A percentile compares a stretch with the other conserved stretches of the same genome.
These are phyloP conservation scores for Leucocoprinus leucothites DNA, from an alignment of 768 basidiomycete genomes.

Conservation along the genomic window DNA sequence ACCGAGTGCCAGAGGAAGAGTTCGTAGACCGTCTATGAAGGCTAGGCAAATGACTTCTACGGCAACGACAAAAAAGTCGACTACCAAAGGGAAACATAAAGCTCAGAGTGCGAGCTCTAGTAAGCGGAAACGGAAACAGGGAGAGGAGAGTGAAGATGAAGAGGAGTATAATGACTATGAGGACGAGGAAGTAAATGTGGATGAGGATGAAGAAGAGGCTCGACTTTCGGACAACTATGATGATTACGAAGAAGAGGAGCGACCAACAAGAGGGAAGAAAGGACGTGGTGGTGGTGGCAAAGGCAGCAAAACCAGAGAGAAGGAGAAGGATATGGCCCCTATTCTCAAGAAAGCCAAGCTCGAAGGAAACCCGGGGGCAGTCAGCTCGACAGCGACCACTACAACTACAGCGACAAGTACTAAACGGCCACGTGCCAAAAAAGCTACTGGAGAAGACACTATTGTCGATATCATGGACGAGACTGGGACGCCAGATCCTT, in stretches of 20 bases:
- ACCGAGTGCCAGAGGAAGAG: neutral
- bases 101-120: constrained; percentile 20
- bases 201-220: constrained; percentile 21
- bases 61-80: constrained; percentile 1
- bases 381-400: neutral
- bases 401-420: constrained; percentile 15
- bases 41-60: neutral
- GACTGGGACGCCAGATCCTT: constrained; percentile 24
- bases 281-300: constrained; percentile 12
- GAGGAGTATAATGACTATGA: constrained; percentile 17
- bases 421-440: constrained; percentile 25
- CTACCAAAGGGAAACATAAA: constrained; percentile 21
- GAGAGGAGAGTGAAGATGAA: constrained; percentile 14
- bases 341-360: constrained; percentile 8
- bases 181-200: constrained; percentile 22
- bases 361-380: constrained; percentile 6
- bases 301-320: constrained; percentile 21
- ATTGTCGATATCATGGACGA: constrained; percentile 33
- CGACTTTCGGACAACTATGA: constrained; percentile 16
- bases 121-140: constrained; percentile 18
- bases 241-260: constrained; percentile 20
- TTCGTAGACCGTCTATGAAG: neutral
- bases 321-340: constrained; percentile 11
- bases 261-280: constrained; percentile 20
- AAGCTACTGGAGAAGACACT: constrained; percentile 28